These are phyloP conservation scores for Neospora caninum DNA, from an alignment of 169 alveolate species.

Conservation along the genomic window DNA sequence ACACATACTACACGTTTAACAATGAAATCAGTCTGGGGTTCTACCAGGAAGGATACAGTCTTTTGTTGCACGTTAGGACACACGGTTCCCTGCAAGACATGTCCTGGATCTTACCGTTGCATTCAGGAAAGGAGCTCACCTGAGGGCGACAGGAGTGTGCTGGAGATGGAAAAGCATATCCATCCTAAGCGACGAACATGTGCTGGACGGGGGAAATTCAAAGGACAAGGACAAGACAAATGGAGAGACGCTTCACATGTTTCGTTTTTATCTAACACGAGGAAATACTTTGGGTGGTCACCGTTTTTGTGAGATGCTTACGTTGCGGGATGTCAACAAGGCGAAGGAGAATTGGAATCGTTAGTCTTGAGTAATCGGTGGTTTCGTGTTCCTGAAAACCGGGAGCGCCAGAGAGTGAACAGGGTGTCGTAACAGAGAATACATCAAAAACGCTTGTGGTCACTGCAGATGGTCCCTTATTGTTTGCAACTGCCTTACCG, in stretches of 20 bases:
- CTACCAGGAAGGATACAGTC: too few species aligned
- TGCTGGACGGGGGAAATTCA: background rate
- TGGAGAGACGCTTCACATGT: background rate
- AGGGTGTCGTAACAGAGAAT: background rate
- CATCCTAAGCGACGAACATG: background rate
- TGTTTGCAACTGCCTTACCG: background rate
- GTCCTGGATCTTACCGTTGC: background rate
- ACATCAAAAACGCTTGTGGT: background rate
- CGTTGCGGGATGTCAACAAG: constrained; percentile 32
- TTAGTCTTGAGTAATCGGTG: background rate
- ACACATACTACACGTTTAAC: background rate
- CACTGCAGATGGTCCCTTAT: background rate
- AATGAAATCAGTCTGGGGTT: too few species aligned
- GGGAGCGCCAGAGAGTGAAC: background rate
- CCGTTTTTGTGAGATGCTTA: background rate
- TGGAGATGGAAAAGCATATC: background rate
- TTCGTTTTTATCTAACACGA: background rate
- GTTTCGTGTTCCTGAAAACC: background rate
- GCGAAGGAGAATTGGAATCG: constrained; percentile 11
- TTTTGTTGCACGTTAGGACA: too few species aligned
- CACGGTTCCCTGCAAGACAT: too few species aligned
- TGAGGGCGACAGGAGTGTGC: background rate
- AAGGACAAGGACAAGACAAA: background rate
- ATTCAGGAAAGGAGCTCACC: background rate
- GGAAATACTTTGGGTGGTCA: background rate